Conservation (phyloP, 2,329 filamentous ascomycete genomes). For the Colletotrichum sansevieriae region DNA sequence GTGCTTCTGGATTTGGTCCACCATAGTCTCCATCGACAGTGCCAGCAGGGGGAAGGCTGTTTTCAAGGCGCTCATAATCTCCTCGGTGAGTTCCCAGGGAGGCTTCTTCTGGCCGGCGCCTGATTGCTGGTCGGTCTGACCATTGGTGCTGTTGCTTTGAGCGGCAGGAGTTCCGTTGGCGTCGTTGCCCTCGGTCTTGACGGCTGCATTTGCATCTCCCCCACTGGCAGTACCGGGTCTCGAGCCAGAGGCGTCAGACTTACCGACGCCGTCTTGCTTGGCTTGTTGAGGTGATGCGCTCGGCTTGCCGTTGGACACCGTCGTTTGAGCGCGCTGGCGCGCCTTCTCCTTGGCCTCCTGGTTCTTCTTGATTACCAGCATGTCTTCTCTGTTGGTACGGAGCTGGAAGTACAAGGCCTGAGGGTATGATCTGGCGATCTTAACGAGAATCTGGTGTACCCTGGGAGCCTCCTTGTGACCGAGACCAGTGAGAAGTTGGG, state of each 20-base stretch:
- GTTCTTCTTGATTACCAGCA: slow-evolving; percentile 90
- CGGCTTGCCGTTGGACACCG: slow-evolving; percentile 59
- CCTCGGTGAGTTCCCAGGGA: slow-evolving; percentile 96
- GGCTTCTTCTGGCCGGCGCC: slow-evolving; percentile 73
- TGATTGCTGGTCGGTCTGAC: slow-evolving; percentile 41
- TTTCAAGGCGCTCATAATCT: slow-evolving; percentile 95
- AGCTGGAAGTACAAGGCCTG: slow-evolving; percentile 97
- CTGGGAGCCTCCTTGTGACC: slow-evolving; percentile 92
- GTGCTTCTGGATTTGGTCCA: slow-evolving; percentile 98
- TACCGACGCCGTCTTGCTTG: slow-evolving; percentile 64
- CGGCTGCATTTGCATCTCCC: slow-evolving; percentile 56
- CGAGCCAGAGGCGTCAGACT: slow-evolving; percentile 54
- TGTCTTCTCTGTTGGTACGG: slow-evolving; percentile 92
- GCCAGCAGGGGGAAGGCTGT: slow-evolving; percentile 96
- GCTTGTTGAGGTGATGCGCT: slow-evolving; percentile 62
- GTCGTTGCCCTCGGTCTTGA: slow-evolving; percentile 61
- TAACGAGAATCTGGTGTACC: slow-evolving; percentile 86
- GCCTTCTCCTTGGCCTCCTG: slow-evolving; percentile 81
- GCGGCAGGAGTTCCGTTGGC: slow-evolving; percentile 44
- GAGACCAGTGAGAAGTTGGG: slow-evolving; percentile 91
- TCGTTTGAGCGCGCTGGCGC: slow-evolving; percentile 63
- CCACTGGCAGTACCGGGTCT: slow-evolving; percentile 64
- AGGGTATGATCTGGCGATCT: slow-evolving; percentile 95
- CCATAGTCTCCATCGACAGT: slow-evolving; percentile 99
- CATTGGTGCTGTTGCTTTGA: slow-evolving; percentile 38